phyloP scores from a whole-genome alignment of 2,329 filamentous ascomycete genomes.

The Exophiala dermatitidis region DNA sequence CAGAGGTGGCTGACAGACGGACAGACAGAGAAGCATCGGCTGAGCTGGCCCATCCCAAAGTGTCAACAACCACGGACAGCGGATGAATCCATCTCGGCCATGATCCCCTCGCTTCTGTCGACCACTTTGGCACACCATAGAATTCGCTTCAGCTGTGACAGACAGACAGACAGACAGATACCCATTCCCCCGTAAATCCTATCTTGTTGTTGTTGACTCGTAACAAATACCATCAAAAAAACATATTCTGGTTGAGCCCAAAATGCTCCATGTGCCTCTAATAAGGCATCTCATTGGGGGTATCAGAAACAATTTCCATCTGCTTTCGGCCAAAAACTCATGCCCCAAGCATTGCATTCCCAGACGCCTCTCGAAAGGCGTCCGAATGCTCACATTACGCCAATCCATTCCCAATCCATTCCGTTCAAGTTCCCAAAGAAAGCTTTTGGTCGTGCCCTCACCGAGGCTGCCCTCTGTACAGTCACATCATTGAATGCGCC shows the following conservation, averaged over 20 bases:
- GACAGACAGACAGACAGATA: too few species aligned
- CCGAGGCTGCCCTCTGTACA: constrained; percentile 19
- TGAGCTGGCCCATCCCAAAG: too few species aligned
- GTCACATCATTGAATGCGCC: constrained; percentile 10
- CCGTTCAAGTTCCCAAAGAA: neutral
- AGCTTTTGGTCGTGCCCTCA: constrained; percentile 13
- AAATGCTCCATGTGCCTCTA: constrained; percentile 23
- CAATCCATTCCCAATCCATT: neutral
- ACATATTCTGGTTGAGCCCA: constrained; percentile 20
- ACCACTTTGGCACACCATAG: too few species aligned
- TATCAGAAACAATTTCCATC: constrained; percentile 21
- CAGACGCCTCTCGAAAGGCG: constrained; percentile 20
- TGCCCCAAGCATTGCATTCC: constrained; percentile 9
- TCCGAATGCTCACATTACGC: constrained; percentile 16
- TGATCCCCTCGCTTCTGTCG: too few species aligned
- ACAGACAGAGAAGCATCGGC: too few species aligned
- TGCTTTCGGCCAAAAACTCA: constrained; percentile 4
- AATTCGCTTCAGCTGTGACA: too few species aligned
- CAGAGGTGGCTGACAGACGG: too few species aligned
- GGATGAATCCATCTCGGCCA: too few species aligned
- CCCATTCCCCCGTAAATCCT: too few species aligned
- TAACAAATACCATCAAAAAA: constrained; percentile 19
- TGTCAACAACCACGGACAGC: too few species aligned
- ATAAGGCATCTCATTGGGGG: constrained; percentile 20
- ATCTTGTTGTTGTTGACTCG: constrained; percentile 3